These are phyloP conservation scores for Periglandula ipomoeae DNA, from an alignment of 2,329 filamentous ascomycete species.

Conservation along the genomic window DNA sequence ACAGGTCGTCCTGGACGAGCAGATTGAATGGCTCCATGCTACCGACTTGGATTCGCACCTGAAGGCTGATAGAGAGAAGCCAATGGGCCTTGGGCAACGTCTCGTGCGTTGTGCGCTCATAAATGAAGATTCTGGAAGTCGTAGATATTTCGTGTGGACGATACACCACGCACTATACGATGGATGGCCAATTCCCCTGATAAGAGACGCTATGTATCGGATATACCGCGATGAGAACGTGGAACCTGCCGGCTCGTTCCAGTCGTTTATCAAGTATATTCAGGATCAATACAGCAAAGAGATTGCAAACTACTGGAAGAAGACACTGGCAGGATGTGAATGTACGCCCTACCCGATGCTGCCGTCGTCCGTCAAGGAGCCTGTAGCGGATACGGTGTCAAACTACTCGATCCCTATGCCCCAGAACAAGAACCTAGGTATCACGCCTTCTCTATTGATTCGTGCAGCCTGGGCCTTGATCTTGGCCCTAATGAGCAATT, in stretches of 20 bases:
- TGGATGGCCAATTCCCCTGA: conserved; percentile 11
- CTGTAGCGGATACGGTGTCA: conserved; percentile 35
- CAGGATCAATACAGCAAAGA: conserved; percentile 23
- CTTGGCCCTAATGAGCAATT: conserved; percentile 35
- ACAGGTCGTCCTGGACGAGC: conserved; percentile 32
- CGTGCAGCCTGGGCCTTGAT: conserved; percentile 40
- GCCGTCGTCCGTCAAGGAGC: conserved; percentile 28
- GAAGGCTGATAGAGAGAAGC: conserved; percentile 22
- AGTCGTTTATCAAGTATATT: conserved; percentile 35
- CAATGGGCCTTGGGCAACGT: conserved; percentile 29
- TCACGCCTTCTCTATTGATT: conserved; percentile 9
- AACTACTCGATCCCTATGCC: conserved; percentile 15
- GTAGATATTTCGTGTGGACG: conserved; percentile 21
- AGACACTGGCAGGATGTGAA: conserved; percentile 28
- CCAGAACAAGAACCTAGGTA: conserved; percentile 10
- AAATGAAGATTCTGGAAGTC: conserved; percentile 17
- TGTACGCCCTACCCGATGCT: conserved; percentile 32
- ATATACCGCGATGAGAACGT: too few species aligned
- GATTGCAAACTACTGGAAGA: conserved; percentile 33
- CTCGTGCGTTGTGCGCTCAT: conserved; percentile 33
- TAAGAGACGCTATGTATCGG: conserved; percentile 25
- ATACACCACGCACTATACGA: neutral
- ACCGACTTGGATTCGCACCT: conserved; percentile 25
- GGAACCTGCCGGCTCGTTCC: conserved; percentile 19
- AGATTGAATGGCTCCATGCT: conserved; percentile 17